Percentiles rank a stretch among this genome's conserved stretches.
These are phyloP conservation scores for Penicillium sp. DNA, from an alignment of 2,329 filamentous ascomycete species.

Conservation along the genomic window DNA sequence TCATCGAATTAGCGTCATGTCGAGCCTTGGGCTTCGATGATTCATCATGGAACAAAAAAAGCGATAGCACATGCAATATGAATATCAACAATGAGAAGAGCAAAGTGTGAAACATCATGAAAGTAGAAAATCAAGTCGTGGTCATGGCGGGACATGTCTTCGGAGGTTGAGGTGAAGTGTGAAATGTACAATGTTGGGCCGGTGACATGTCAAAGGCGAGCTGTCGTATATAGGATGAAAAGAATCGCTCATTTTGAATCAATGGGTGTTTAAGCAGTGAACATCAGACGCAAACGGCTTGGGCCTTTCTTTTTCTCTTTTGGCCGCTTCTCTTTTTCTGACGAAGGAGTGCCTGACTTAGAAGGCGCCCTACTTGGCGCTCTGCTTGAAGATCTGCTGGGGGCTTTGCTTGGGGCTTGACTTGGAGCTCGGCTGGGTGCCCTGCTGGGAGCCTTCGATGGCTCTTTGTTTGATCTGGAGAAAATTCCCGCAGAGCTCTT, in stretches of 20 bases:
- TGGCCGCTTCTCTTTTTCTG: conserved; percentile 28
- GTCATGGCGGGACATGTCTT: not conserved
- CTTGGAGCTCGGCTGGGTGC: conserved; percentile 8
- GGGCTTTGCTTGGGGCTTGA: conserved; percentile 6
- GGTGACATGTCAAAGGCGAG: not conserved
- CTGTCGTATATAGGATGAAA: not conserved
- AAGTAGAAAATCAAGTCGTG: not conserved
- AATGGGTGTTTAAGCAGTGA: conserved; percentile 26
- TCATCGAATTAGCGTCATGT: not conserved
- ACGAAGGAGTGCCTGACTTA: conserved; percentile 22
- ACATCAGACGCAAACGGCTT: conserved; percentile 40
- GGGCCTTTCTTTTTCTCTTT: conserved; percentile 38
- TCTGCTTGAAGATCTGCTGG: conserved; percentile 6
- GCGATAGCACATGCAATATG: not conserved
- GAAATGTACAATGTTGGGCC: not conserved
- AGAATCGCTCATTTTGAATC: not conserved
- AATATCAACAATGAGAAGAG: not conserved
- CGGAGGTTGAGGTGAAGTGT: not conserved
- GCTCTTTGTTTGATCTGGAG: conserved; percentile 23
- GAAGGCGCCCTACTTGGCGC: conserved; percentile 16
- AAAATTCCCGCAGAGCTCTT: conserved; percentile 22
- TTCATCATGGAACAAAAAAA: not conserved
- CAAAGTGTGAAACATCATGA: not conserved
- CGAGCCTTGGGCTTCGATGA: not conserved
- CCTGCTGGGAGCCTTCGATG: conserved; percentile 19